phyloP scores from a whole-genome alignment of 169 alveolate genomes.

The Plasmodium knowlesi region DNA sequence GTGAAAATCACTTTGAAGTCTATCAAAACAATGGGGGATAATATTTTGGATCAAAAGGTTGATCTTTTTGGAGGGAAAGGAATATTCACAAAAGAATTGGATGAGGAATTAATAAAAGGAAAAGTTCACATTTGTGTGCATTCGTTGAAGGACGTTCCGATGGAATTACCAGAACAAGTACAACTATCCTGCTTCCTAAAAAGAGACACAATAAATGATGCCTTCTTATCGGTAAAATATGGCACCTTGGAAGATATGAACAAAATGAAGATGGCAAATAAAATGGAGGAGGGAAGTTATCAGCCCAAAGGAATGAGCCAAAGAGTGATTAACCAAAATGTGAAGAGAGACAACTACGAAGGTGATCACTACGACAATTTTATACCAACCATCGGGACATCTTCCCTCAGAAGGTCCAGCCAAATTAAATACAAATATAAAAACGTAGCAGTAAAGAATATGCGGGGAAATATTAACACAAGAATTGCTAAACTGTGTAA shows the following conservation, averaged over 20 bases:
- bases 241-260: conserved; percentile 22
- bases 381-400: conserved; percentile 38
- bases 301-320: neutral
- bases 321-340: neutral
- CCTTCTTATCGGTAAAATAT: conserved; percentile 47
- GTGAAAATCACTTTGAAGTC: conserved; percentile 37
- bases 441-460: conserved; percentile 17
- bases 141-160: conserved; percentile 61
- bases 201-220: conserved; percentile 68
- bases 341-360: neutral
- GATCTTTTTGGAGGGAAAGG: conserved; percentile 63
- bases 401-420: conserved; percentile 62
- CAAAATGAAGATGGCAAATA: neutral
- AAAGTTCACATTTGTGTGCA: conserved; percentile 68
- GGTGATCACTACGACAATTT: neutral
- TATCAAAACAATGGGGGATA: conserved; percentile 70
- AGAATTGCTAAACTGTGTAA: conserved; percentile 48
- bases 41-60: conserved; percentile 42
- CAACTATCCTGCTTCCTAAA: conserved; percentile 48
- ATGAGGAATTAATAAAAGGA: conserved; percentile 39
- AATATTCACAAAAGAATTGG: conserved; percentile 61
- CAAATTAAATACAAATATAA: conserved; percentile 50
- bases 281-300: neutral
- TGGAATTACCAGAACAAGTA: conserved; percentile 35
- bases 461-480: conserved; percentile 69